Evolutionary conservation across 768 basidiomycete species (phyloP).

Genomic region (Sarcodon aspratus): DNA sequence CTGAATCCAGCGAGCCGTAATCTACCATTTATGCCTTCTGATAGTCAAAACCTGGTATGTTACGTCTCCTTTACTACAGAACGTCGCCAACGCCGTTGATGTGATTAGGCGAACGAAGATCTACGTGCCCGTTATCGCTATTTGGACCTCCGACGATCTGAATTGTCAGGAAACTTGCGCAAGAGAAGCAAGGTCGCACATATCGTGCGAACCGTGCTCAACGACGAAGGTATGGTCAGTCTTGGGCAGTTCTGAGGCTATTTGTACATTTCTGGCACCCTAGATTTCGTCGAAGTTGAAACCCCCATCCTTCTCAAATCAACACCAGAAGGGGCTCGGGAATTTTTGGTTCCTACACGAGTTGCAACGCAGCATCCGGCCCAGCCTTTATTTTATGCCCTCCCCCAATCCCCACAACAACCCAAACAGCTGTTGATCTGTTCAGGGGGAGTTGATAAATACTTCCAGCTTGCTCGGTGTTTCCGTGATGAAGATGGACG

Average conservation of each 20-base stretch:
- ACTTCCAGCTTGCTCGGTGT: conserved; percentile 89
- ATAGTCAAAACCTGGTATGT: conserved; percentile 63
- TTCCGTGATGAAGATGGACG: conserved; percentile 95
- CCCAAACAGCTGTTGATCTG: conserved; percentile 89
- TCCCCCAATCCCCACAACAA: conserved; percentile 93
- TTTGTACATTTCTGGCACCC: conserved; percentile 6
- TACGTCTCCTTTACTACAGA: not conserved
- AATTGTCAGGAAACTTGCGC: conserved; percentile 67
- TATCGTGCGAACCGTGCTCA: conserved; percentile 58
- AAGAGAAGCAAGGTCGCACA: conserved; percentile 78
- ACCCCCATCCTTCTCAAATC: conserved; percentile 87
- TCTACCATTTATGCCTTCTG: conserved; percentile 82
- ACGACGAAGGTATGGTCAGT: conserved; percentile 50
- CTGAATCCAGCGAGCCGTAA: conserved; percentile 65
- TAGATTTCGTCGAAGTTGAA: conserved; percentile 89
- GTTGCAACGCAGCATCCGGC: conserved; percentile 12
- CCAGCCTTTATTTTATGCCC: conserved; percentile 62
- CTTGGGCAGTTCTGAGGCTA: conserved; percentile 3
- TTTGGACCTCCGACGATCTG: conserved; percentile 75
- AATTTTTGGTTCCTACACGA: conserved; percentile 85
- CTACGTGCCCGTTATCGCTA: conserved; percentile 77
- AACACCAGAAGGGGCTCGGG: conserved; percentile 88
- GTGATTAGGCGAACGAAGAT: conserved; percentile 69
- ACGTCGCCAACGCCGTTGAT: not conserved
- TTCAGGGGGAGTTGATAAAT: conserved; percentile 81